These are phyloP conservation scores for Coemansia sp. DNA, from an alignment of 192 early-diverging fungal genomes.

Conservation along the genomic window DNA sequence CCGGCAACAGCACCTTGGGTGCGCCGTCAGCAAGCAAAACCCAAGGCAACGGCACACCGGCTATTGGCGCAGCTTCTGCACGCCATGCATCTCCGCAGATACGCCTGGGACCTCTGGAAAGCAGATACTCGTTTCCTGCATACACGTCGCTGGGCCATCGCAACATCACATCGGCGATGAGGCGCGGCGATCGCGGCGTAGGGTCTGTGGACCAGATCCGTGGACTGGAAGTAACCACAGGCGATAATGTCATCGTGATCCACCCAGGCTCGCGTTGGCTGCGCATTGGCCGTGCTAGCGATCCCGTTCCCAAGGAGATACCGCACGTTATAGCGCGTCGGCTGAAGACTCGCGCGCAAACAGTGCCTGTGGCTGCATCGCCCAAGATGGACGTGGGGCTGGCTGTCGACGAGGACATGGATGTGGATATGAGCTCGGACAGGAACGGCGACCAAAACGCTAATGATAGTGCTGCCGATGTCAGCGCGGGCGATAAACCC, in stretches of 20 bases:
- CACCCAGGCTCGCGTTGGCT: slow-evolving; percentile 84
- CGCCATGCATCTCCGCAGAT: slow-evolving; percentile 2
- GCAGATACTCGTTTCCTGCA: slow-evolving; percentile 50
- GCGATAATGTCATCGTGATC: slow-evolving; percentile 76
- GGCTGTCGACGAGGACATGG: slow-evolving; percentile 1
- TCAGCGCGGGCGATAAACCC: not conserved
- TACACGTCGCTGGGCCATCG: slow-evolving; percentile 28
- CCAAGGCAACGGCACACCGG: not conserved
- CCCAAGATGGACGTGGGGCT: not conserved
- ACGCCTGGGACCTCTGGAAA: slow-evolving; percentile 22
- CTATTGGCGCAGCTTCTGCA: not conserved
- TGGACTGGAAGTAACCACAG: slow-evolving; percentile 30
- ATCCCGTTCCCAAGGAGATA: slow-evolving; percentile 72
- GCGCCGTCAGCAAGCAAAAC: not conserved
- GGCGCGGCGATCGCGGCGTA: slow-evolving; percentile 28
- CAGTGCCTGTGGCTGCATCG: not conserved
- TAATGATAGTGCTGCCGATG: not conserved
- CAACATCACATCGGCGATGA: slow-evolving; percentile 39
- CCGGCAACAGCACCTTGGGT: not conserved
- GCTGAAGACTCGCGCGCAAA: slow-evolving; percentile 13
- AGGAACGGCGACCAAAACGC: not conserved
- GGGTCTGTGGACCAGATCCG: slow-evolving; percentile 6
- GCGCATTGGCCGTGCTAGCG: slow-evolving; percentile 78
- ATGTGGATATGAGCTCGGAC: slow-evolving; percentile 1
- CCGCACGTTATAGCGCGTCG: slow-evolving; percentile 81